Evolutionary conservation across 1,284 basidiomycete species (phyloP).

Genomic region (Cerioporus squamosus): DNA sequence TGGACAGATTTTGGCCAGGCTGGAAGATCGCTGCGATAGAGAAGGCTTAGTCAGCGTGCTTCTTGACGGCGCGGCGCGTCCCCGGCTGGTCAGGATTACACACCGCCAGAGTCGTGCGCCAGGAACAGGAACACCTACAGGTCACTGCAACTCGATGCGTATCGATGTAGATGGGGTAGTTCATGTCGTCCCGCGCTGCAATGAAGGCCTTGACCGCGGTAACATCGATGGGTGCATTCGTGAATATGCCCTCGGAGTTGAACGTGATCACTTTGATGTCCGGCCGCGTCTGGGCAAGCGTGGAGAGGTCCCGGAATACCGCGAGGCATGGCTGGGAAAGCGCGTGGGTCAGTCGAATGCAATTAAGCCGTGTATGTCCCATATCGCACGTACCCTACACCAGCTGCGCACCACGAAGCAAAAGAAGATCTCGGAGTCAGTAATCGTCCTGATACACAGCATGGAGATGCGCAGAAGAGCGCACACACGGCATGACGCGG

Average conservation of each 20-base stretch:
- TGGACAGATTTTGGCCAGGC: conserved; percentile 36
- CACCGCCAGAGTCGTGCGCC: neutral
- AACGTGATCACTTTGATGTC: conserved; percentile 37
- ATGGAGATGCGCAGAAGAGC: neutral
- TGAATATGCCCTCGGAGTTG: conserved; percentile 39
- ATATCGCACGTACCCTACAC: conserved; percentile 31
- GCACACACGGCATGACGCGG: conserved; percentile 5
- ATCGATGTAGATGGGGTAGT: conserved; percentile 37
- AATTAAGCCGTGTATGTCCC: conserved; percentile 26
- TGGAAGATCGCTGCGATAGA: conserved; percentile 33
- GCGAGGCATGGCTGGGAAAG: conserved; percentile 36
- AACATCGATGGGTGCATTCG: conserved; percentile 31
- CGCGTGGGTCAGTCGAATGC: conserved; percentile 20
- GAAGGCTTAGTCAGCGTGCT: conserved; percentile 18
- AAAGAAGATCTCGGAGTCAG: conserved; percentile 24
- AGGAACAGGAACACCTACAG: conserved; percentile 26
- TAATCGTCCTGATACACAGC: conserved; percentile 21
- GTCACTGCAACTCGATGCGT: conserved; percentile 33
- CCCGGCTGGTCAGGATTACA: no score
- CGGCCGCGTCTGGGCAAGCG: conserved; percentile 28
- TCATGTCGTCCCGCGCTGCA: conserved; percentile 31
- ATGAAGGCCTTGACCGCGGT: conserved; percentile 32
- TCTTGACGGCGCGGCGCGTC: neutral
- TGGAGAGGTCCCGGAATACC: conserved; percentile 34
- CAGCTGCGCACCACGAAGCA: conserved; percentile 20